Conservation (phyloP, 73 alveolate species). For the Stentor coeruleus region DNA sequence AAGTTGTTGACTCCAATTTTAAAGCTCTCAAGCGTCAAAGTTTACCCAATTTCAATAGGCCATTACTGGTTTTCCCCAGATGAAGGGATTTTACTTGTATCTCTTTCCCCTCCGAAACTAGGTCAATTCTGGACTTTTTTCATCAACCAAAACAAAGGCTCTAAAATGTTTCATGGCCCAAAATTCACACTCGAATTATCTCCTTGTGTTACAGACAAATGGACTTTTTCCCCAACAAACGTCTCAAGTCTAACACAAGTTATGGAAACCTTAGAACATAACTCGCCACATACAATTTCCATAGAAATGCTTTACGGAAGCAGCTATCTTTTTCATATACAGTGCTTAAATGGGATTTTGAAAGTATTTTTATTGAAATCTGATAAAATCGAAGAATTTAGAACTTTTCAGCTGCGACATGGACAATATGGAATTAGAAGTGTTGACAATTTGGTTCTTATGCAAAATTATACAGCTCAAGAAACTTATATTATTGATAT, state of each 20-base stretch:
- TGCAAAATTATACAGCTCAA: neutral
- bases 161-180: neutral
- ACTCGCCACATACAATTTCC: neutral
- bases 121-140: constrained; percentile 4
- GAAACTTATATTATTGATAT: constrained; percentile 15
- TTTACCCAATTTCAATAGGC: constrained; percentile 3
- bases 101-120: constrained; percentile 19
- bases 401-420: neutral
- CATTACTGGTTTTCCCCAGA: neutral
- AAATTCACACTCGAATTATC: neutral
- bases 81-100: neutral
- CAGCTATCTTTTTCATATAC: neutral
- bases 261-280: neutral
- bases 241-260: neutral
- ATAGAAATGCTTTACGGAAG: neutral
- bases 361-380: neutral
- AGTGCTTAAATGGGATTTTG: neutral
- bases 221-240: neutral
- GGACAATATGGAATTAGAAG: constrained; percentile 12
- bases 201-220: constrained; percentile 21
- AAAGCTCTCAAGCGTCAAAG: neutral
- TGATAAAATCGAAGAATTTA: neutral
- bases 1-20: neutral
- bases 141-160: constrained; percentile 1
- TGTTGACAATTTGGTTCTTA: neutral